A percentile compares a stretch with the other conserved stretches of the same genome.
Evolutionary conservation across 306 rosid genomes (phyloP).

Genomic region (Urtica urens): DNA sequence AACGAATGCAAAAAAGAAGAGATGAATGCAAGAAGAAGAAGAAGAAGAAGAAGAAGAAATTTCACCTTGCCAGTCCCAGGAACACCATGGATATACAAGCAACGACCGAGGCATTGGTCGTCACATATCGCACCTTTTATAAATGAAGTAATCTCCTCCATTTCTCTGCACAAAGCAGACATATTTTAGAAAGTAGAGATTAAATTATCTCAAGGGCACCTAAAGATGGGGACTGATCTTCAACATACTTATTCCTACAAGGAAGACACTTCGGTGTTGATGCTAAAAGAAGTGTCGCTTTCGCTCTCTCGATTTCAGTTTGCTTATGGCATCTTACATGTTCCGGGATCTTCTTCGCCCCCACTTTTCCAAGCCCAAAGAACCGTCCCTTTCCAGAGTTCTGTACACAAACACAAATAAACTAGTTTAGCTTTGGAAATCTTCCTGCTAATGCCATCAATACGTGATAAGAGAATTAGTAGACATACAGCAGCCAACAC

Average conservation of each 20-base stretch:
- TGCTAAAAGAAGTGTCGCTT: slow-evolving; percentile 71
- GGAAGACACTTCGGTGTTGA: slow-evolving; percentile 78
- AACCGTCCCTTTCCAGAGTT: slow-evolving; percentile 63
- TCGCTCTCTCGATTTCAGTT: slow-evolving; percentile 87
- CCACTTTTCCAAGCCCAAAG: slow-evolving; percentile 82
- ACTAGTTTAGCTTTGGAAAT: slow-evolving; percentile 16
- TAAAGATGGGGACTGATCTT: slow-evolving; percentile 13
- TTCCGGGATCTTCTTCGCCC: slow-evolving; percentile 67
- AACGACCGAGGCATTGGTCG: slow-evolving; percentile 80
- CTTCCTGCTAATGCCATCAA: slow-evolving; percentile 14
- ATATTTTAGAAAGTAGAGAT: slow-evolving; percentile 8
- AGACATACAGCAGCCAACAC: slow-evolving; percentile 67
- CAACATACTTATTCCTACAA: slow-evolving; percentile 79
- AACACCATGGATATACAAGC: slow-evolving; percentile 94
- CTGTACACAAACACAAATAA: slow-evolving; percentile 28
- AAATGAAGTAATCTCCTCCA: slow-evolving; percentile 72
- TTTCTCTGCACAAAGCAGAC: slow-evolving; percentile 45
- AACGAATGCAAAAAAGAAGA: slow-evolving; percentile 8
- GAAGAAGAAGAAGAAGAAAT: too few relatives aligned
- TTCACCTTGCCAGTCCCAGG: slow-evolving; percentile 95
- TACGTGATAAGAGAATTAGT: slow-evolving; percentile 12
- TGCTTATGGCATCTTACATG: slow-evolving; percentile 74
- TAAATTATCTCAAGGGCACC: slow-evolving; percentile 7
- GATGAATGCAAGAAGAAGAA: slow-evolving; percentile 1
- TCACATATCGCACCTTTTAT: slow-evolving; percentile 77